Percentiles rank a stretch among this genome's conserved stretches.
Conservation (phyloP, 768 basidiomycete genomes). For the Tylopilus subfusipes region DNA sequence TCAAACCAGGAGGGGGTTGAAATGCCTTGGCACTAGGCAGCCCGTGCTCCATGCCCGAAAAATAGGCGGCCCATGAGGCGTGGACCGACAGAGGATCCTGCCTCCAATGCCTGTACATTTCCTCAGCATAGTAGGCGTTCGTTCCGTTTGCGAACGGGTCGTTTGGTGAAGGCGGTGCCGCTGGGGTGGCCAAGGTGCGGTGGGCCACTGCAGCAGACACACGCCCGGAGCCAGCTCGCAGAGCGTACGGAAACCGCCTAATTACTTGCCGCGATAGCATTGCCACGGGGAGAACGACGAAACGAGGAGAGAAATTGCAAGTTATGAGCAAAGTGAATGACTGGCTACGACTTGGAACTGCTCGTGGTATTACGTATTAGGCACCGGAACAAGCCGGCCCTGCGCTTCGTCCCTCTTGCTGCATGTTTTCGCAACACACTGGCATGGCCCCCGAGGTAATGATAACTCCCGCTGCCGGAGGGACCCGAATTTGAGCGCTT, state of each 20-base stretch:
- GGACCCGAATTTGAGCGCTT: background rate
- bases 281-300: background rate
- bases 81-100: slow-evolving; percentile 92
- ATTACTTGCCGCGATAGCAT: slow-evolving; percentile 40
- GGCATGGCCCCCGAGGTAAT: background rate
- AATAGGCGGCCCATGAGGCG: slow-evolving; percentile 92
- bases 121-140: slow-evolving; percentile 92
- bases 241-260: slow-evolving; percentile 32
- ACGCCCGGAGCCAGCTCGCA: slow-evolving; percentile 23
- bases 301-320: background rate
- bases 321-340: background rate
- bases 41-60: slow-evolving; percentile 89
- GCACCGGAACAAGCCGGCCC: slow-evolving; percentile 17
- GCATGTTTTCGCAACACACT: background rate
- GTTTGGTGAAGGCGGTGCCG: slow-evolving; percentile 63
- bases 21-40: slow-evolving; percentile 77
- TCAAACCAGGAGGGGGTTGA: slow-evolving; percentile 72
- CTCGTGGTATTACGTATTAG: slow-evolving; percentile 13
- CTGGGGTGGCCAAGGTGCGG: slow-evolving; percentile 46
- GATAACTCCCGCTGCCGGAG: slow-evolving; percentile 2
- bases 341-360: background rate
- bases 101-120: slow-evolving; percentile 93
- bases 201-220: slow-evolving; percentile 16
- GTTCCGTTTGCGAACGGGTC: slow-evolving; percentile 92
- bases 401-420: background rate